Evolutionary conservation across 192 early-diverging fungal genomes (phyloP).

Genomic region (Paraglomus occultum): DNA sequence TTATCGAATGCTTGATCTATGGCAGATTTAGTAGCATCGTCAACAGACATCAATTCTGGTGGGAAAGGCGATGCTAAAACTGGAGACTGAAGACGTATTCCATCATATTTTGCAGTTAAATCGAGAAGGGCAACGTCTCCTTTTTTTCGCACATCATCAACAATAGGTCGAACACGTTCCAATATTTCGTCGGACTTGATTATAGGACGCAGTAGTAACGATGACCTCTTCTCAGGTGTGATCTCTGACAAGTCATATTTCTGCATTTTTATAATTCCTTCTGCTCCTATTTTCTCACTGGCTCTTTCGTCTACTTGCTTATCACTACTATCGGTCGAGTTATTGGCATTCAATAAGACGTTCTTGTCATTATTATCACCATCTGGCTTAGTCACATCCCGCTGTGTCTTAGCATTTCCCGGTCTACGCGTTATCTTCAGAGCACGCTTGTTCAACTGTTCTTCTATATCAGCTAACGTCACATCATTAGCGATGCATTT

Average conservation of each 20-base stretch:
- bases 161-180: conserved; percentile 84
- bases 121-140: conserved; percentile 87
- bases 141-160: conserved; percentile 73
- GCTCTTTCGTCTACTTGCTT: no score
- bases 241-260: conserved; percentile 58
- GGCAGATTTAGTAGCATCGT: conserved; percentile 65
- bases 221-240: conserved; percentile 44
- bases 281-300: no score
- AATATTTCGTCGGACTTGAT: conserved; percentile 89
- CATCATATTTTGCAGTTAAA: conserved; percentile 88
- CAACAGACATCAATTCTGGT: conserved; percentile 53
- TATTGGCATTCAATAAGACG: neutral
- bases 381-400: conserved; percentile 36
- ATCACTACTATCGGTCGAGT: no score
- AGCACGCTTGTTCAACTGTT: conserved; percentile 77
- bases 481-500: conserved; percentile 85
- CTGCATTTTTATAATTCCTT: conserved; percentile 71
- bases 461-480: conserved; percentile 80
- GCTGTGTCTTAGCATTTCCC: conserved; percentile 93
- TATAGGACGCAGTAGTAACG: conserved; percentile 86
- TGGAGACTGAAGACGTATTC: conserved; percentile 65
- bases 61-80: conserved; percentile 87
- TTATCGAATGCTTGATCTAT: conserved; percentile 97
- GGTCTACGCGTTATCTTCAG: conserved; percentile 83
- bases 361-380: conserved; percentile 8